These are phyloP conservation scores for Chaetomium tenue DNA, from an alignment of 495 filamentous ascomycete genomes.

Conservation along the genomic window DNA sequence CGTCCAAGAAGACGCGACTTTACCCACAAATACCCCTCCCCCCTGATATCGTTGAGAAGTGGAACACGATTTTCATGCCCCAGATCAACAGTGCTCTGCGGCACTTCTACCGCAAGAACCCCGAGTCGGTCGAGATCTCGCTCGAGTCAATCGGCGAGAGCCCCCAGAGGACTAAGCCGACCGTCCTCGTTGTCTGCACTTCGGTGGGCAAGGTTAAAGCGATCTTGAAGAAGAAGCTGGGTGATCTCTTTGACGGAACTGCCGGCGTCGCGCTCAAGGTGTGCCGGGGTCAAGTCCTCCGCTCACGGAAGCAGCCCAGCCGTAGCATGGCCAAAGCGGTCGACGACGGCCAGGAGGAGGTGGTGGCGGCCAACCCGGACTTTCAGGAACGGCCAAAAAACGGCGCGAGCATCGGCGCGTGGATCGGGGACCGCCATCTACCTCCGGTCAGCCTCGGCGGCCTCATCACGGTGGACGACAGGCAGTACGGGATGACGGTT, in stretches of 20 bases:
- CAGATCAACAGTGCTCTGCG: slow-evolving; percentile 60
- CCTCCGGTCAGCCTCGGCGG: slow-evolving; percentile 90
- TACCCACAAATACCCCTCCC: slow-evolving; percentile 56
- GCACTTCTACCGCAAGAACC: slow-evolving; percentile 62
- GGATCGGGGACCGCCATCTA: slow-evolving; percentile 75
- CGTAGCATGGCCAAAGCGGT: slow-evolving; percentile 40
- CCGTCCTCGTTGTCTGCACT: slow-evolving; percentile 71
- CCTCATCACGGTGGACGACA: slow-evolving; percentile 76
- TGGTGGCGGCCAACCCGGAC: slow-evolving; percentile 53
- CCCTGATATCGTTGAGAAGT: slow-evolving; percentile 62
- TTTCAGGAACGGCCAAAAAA: slow-evolving; percentile 76
- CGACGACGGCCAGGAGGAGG: slow-evolving; percentile 35
- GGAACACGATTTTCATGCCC: slow-evolving; percentile 69
- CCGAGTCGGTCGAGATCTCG: slow-evolving; percentile 70
- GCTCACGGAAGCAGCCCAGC: slow-evolving; percentile 55
- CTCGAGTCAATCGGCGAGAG: slow-evolving; percentile 73
- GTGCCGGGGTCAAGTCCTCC: slow-evolving; percentile 64
- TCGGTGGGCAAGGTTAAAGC: slow-evolving; percentile 68
- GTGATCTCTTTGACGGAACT: slow-evolving; percentile 56
- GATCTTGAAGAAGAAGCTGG: slow-evolving; percentile 68
- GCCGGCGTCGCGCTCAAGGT: slow-evolving; percentile 58
- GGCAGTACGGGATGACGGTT: slow-evolving; percentile 87
- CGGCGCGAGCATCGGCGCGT: slow-evolving; percentile 91
- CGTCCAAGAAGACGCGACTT: slow-evolving; percentile 40
- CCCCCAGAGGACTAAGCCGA: slow-evolving; percentile 62